phyloP scores from a whole-genome alignment of 2,329 filamentous ascomycete genomes.

The Sporothrix euskadiensis region DNA sequence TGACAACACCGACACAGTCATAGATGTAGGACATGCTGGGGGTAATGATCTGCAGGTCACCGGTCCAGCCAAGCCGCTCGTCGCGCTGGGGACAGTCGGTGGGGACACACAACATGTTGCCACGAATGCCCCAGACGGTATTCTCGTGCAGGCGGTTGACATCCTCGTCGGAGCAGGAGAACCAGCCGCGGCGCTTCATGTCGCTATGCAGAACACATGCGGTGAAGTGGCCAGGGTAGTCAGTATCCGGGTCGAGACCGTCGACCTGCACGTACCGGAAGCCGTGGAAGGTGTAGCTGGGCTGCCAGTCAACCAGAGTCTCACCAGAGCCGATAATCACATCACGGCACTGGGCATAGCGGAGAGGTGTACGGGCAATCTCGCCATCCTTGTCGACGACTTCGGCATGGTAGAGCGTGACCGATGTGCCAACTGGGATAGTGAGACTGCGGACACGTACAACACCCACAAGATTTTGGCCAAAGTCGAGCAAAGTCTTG shows the following conservation, averaged over 20 bases:
- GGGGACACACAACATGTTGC: conserved; percentile 59
- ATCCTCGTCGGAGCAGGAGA: conserved; percentile 52
- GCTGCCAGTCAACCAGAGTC: conserved; percentile 42
- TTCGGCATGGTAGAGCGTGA: conserved; percentile 49
- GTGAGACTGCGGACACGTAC: conserved; percentile 40
- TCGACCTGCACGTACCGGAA: conserved; percentile 47
- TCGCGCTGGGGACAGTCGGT: conserved; percentile 61
- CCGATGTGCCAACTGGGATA: conserved; percentile 36
- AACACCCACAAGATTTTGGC: conserved; percentile 59
- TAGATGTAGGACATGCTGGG: conserved; percentile 56
- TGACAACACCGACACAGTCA: conserved; percentile 52
- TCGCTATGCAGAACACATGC: conserved; percentile 50
- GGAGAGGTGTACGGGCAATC: conserved; percentile 46
- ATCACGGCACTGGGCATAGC: conserved; percentile 47
- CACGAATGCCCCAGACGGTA: conserved; percentile 57
- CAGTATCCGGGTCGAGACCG: not conserved
- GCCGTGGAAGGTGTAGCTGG: conserved; percentile 54
- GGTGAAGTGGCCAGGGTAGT: conserved; percentile 23
- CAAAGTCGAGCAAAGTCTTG: conserved; percentile 57
- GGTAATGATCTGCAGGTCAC: conserved; percentile 53
- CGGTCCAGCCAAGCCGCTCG: conserved; percentile 56
- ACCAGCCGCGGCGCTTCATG: conserved; percentile 51
- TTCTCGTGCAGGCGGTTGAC: conserved; percentile 59
- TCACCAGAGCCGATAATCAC: conserved; percentile 30
- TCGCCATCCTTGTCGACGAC: conserved; percentile 52